Conservation (phyloP, 805 yeast species). For the Wickerhamomyces chambardii region DNA sequence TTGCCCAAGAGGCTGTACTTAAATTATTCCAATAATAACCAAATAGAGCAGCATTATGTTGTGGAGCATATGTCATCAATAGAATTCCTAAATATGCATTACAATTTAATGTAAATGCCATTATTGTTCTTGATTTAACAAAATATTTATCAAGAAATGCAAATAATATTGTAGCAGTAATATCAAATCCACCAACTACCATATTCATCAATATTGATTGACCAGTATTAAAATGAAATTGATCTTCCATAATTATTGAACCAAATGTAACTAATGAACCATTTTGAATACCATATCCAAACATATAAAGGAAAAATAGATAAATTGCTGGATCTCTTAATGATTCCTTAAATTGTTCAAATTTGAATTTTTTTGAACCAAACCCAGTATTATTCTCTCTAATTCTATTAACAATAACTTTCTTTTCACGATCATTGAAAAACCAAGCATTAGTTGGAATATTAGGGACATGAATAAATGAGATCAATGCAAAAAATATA, state of each 20-base stretch:
- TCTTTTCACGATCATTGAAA: constrained; percentile 27
- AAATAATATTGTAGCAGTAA: constrained; percentile 20
- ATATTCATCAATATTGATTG: constrained; percentile 22
- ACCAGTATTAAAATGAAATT: constrained; percentile 14
- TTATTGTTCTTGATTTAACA: not conserved
- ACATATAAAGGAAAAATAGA: constrained; percentile 22
- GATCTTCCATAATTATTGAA: constrained; percentile 15
- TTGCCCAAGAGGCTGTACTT: constrained; percentile 1
- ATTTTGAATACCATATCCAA: constrained; percentile 25
- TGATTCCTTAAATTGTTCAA: constrained; percentile 34
- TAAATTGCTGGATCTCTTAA: constrained; percentile 30
- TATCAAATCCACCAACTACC: constrained; percentile 23
- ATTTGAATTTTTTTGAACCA: constrained; percentile 34
- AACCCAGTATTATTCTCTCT: constrained; percentile 37
- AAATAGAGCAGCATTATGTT: constrained; percentile 3
- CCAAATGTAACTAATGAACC: constrained; percentile 40
- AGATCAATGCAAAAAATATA: constrained; percentile 29
- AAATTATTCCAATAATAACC: constrained; percentile 6
- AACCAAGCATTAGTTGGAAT: constrained; percentile 31
- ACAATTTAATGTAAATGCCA: not conserved
- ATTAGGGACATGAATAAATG: constrained; percentile 35
- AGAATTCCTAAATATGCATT: not conserved
- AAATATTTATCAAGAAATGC: constrained; percentile 12
- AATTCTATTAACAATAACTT: constrained; percentile 30
- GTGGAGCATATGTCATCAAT: constrained; percentile 1